phyloP scores from a whole-genome alignment of 352 stramenopile genomes.

The Phytophthora lateralis region DNA sequence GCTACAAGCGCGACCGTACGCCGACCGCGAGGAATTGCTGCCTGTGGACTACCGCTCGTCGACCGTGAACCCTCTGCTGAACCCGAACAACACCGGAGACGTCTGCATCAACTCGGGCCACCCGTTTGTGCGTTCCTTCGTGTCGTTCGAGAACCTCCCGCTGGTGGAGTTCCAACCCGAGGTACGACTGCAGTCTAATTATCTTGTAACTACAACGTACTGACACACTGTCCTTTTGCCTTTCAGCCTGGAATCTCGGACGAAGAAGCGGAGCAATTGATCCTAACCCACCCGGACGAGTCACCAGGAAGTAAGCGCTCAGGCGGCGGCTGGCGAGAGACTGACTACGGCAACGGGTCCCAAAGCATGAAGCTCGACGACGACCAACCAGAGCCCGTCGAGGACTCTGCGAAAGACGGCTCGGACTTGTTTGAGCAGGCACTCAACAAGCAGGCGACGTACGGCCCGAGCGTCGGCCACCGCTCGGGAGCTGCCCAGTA shows the following conservation, averaged over 20 bases:
- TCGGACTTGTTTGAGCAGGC: conserved; percentile 82
- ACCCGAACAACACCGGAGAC: conserved; percentile 87
- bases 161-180: conserved; percentile 94
- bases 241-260: conserved; percentile 72
- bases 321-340: conserved; percentile 58
- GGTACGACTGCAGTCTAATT: conserved; percentile 37
- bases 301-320: conserved; percentile 22
- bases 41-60: conserved; percentile 95
- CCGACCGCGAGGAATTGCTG: conserved; percentile 93
- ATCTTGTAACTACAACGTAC: background rate
- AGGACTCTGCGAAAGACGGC: conserved; percentile 36
- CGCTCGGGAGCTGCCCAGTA: conserved; percentile 64
- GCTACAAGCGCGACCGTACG: conserved; percentile 92
- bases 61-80: conserved; percentile 93
- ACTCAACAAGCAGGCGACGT: conserved; percentile 85
- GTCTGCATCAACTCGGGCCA: conserved; percentile 94
- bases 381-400: conserved; percentile 43
- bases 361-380: conserved; percentile 85
- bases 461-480: conserved; percentile 49
- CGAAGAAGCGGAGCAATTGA: conserved; percentile 83
- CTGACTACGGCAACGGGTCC: conserved; percentile 60
- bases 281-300: conserved; percentile 67
- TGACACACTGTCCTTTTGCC: conserved; percentile 2
- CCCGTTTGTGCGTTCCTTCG: conserved; percentile 94
- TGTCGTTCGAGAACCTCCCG: conserved; percentile 96